Evolutionary conservation across 2,329 filamentous ascomycete species (phyloP).

Genomic region (Fusarium setosum): DNA sequence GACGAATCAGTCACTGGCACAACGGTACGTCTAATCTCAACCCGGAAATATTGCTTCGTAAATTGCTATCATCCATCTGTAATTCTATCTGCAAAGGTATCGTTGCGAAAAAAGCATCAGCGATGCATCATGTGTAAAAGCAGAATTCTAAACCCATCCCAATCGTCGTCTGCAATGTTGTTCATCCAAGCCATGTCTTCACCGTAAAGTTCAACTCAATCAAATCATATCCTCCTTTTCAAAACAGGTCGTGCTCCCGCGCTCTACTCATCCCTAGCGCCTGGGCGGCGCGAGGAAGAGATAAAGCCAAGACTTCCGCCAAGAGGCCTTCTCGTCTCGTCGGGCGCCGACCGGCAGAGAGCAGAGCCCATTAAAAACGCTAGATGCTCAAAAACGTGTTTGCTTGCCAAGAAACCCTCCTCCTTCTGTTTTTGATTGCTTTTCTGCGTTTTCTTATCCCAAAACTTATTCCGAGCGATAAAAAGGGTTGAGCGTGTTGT

Average conservation of each 20-base stretch:
- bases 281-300: constrained; percentile 13
- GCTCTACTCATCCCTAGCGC: constrained; percentile 11
- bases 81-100: constrained; percentile 39
- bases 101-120: constrained; percentile 30
- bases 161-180: constrained; percentile 14
- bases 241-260: neutral
- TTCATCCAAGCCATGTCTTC: constrained; percentile 37
- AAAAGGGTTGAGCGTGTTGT: constrained; percentile 2
- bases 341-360: constrained; percentile 25
- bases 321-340: constrained; percentile 1
- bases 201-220: constrained; percentile 20
- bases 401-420: constrained; percentile 36
- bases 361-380: constrained; percentile 40
- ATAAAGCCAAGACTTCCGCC: constrained; percentile 18
- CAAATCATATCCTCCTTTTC: constrained; percentile 16
- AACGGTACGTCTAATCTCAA: neutral
- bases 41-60: neutral
- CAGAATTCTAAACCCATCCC: constrained; percentile 17
- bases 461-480: constrained; percentile 23
- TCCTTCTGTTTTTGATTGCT: constrained; percentile 12
- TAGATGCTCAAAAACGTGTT: constrained; percentile 33
- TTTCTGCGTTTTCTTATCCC: constrained; percentile 17
- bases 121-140: constrained; percentile 19
- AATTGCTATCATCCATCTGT: constrained; percentile 7
- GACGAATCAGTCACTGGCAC: neutral